Conservation (phyloP, 1,284 basidiomycete species). For the Microbotryomycetes sp. region DNA sequence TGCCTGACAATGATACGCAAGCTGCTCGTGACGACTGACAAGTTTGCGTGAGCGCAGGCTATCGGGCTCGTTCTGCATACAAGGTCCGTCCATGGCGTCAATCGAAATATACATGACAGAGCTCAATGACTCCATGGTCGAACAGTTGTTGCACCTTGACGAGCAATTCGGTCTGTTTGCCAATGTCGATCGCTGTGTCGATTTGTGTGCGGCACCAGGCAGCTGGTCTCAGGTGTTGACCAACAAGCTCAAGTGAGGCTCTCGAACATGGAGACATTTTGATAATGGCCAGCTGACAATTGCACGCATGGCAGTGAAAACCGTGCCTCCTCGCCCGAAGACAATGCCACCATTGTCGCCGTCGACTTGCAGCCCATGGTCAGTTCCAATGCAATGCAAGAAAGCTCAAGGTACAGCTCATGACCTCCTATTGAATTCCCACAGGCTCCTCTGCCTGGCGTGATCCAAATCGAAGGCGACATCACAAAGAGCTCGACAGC, state of each 20-base stretch:
- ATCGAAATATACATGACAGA: constrained; percentile 6
- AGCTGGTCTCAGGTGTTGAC: constrained; percentile 38
- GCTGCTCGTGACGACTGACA: not conserved
- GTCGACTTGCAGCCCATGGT: constrained; percentile 55
- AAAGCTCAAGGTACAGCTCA: too few species aligned
- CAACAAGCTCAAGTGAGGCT: constrained; percentile 43
- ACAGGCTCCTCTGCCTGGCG: constrained; percentile 50
- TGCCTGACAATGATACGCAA: constrained; percentile 4
- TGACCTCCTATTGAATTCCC: not conserved
- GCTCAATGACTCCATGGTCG: not conserved
- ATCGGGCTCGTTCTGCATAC: constrained; percentile 53
- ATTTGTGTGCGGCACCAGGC: constrained; percentile 53
- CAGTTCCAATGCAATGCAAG: constrained; percentile 11
- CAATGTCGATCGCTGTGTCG: constrained; percentile 47
- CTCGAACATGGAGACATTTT: too few species aligned
- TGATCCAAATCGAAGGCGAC: constrained; percentile 51
- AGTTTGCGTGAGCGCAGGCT: constrained; percentile 41
- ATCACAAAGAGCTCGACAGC: constrained; percentile 52
- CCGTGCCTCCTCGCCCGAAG: constrained; percentile 14
- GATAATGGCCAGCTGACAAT: not conserved
- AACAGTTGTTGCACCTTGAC: constrained; percentile 45
- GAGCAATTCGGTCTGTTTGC: constrained; percentile 51
- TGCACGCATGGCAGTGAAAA: constrained; percentile 1
- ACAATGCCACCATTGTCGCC: constrained; percentile 47
- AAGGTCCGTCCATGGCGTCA: constrained; percentile 45